Base-by-base conservation (phyloP, 2,329 filamentous ascomycete species). In the Macrophomina tecta region DNA sequence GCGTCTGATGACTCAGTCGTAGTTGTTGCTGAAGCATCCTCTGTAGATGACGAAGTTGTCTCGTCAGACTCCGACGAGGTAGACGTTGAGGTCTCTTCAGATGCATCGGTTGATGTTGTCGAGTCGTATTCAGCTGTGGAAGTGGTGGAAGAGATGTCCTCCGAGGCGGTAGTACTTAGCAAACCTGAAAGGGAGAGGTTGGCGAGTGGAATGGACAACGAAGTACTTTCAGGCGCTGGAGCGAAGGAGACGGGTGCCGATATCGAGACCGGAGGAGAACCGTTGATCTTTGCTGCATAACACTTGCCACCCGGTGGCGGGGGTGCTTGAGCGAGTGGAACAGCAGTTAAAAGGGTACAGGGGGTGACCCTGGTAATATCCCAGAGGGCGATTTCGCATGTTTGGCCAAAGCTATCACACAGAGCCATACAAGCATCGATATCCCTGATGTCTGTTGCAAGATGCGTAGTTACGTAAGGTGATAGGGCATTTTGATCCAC, bases 301-400 rank as follows among this genome's bases (percentile, higher is more conserved):
- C 58, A 62, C 16, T 45, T 30, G 5, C 58, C 58, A 36, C 30
- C 38, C 3, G 58, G 58, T 7, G 45, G 42, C 3, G 58, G n/a
- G 5, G 58, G 58, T 16, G 58, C 45, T 28, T 48, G 32, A 5
- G 30, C 30, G 23, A 28, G 18, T 4, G 58, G 18, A 28, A 49
- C 45, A 38, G 58, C 45, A n/a, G 58, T 30, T 8, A 62, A 32
- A 18, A 62, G 42, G 1, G 58, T 62, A n/a, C 58, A 62, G 1
- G 58, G 58, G 14, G 28, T 62, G 32, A 30, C 45, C 28, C 36
- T 32, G 34, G 45, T 16, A 23, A 30, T n/a, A 7, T 62, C 58
- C 58, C 58, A 62, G 32, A 62, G 58, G 30, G 58, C 30, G 18
- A 62, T 30, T n/a, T 62, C 58, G 58, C 58, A 62, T 5, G 42